Conservation (phyloP, 202 grass and related monocot species). For the Eragrostis tef region DNA sequence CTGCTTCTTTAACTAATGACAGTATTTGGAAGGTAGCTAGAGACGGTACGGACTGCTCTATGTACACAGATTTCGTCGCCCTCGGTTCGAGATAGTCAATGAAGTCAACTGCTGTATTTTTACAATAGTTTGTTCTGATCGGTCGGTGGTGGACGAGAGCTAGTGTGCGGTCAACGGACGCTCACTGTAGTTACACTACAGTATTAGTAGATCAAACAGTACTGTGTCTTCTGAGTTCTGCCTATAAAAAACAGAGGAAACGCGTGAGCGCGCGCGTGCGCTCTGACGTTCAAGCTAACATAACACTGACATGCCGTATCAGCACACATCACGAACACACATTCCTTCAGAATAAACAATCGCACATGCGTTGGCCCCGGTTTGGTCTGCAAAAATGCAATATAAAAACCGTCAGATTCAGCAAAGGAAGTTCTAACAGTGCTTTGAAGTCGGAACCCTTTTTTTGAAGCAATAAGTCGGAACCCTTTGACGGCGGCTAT, state of each 20-base stretch:
- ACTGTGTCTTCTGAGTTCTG: neutral
- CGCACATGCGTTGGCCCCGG: neutral
- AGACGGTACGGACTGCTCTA: too few species aligned
- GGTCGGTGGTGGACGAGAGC: neutral
- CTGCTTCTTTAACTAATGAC: neutral
- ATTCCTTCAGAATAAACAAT: neutral
- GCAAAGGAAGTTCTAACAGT: too few species aligned
- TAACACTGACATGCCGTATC: conserved; percentile 17
- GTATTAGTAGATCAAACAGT: neutral
- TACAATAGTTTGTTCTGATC: too few species aligned
- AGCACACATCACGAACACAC: neutral
- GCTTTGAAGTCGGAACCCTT: too few species aligned
- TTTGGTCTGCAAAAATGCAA: neutral
- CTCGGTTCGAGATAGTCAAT: too few species aligned
- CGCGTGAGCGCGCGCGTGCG: neutral
- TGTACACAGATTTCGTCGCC: too few species aligned
- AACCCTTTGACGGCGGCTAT: neutral
- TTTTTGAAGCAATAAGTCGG: too few species aligned
- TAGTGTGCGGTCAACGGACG: neutral
- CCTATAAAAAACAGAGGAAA: neutral
- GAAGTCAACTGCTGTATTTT: neutral
- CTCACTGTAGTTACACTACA: neutral
- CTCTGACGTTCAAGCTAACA: neutral
- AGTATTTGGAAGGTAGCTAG: neutral
- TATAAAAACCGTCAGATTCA: neutral